Evolutionary conservation across 2,329 filamentous ascomycete genomes (phyloP).

Genomic region (Furcasterigmium furcatum): DNA sequence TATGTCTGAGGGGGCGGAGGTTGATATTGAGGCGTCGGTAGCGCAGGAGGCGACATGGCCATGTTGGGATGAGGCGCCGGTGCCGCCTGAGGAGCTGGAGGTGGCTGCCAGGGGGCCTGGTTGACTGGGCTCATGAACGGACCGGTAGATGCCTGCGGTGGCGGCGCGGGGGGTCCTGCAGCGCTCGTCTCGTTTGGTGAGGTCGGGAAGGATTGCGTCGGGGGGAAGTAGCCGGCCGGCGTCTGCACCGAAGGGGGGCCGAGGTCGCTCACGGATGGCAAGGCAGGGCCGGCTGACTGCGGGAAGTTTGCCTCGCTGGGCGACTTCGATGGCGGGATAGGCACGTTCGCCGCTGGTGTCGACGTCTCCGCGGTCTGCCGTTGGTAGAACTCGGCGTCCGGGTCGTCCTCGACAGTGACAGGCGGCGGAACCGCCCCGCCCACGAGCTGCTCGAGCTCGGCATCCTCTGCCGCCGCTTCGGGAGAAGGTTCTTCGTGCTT

Average conservation of each 20-base stretch:
- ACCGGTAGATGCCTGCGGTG: constrained; percentile 7
- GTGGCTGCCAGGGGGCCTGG: not conserved
- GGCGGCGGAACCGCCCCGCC: constrained; percentile 30
- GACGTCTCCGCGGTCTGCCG: constrained; percentile 7
- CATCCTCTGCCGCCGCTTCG: constrained; percentile 59
- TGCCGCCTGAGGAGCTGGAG: constrained; percentile 6
- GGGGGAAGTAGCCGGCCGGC: constrained; percentile 31
- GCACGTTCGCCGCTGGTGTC: constrained; percentile 19
- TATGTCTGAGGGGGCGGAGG: constrained; percentile 8
- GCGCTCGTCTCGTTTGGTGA: constrained; percentile 30
- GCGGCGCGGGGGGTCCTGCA: constrained; percentile 3
- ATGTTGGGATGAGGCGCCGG: constrained; percentile 1
- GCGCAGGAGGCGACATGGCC: constrained; percentile 8
- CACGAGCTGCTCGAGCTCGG: constrained; percentile 55
- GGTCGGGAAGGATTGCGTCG: constrained; percentile 24
- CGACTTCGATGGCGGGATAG: constrained; percentile 17
- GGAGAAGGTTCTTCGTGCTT: constrained; percentile 50
- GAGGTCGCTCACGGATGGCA: constrained; percentile 4
- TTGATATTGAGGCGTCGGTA: constrained; percentile 16
- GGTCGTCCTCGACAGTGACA: constrained; percentile 50
- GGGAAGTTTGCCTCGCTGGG: constrained; percentile 12
- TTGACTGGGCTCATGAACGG: constrained; percentile 8
- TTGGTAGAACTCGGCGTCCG: constrained; percentile 33
- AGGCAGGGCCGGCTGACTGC: constrained; percentile 6
- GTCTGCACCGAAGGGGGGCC: constrained; percentile 11